Conservation (phyloP, 208 protist genomes). For the Herpetomonas tarakana region DNA sequence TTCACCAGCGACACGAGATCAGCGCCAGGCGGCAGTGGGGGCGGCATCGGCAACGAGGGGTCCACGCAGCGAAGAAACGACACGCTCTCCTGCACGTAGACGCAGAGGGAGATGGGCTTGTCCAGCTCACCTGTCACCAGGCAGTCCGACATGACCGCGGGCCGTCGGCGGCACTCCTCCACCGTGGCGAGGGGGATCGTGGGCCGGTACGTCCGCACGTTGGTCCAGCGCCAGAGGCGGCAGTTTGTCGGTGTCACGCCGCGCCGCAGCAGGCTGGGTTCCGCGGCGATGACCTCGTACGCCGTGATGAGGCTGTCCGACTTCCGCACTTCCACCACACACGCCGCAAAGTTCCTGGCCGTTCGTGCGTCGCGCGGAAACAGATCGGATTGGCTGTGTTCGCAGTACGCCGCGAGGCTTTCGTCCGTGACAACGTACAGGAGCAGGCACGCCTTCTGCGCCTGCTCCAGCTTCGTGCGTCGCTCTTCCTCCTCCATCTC, state of each 20-base stretch:
- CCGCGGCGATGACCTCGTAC: constrained; percentile 45
- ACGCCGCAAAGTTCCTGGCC: constrained; percentile 25
- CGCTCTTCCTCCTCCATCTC: constrained; percentile 57
- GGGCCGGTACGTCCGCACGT: constrained; percentile 20
- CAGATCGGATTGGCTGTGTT: constrained; percentile 37
- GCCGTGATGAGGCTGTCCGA: constrained; percentile 32
- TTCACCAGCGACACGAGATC: constrained; percentile 7
- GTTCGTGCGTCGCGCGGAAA: constrained; percentile 33
- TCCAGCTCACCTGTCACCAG: constrained; percentile 23
- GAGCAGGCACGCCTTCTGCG: constrained; percentile 30
- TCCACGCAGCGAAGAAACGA: constrained; percentile 13
- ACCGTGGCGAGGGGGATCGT: constrained; percentile 31
- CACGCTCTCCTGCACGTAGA: constrained; percentile 53
- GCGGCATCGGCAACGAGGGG: neutral
- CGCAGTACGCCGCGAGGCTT: constrained; percentile 30
- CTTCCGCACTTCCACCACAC: constrained; percentile 53
- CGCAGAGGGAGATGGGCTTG: constrained; percentile 22
- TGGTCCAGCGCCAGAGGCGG: constrained; percentile 47
- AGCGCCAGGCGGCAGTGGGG: neutral
- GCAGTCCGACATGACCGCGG: constrained; percentile 15
- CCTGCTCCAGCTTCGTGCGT: constrained; percentile 31
- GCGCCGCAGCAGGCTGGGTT: constrained; percentile 20
- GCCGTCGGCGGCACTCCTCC: constrained; percentile 12
- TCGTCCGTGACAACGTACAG: constrained; percentile 60
- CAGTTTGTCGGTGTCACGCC: constrained; percentile 26